phyloP scores from a whole-genome alignment of 306 rosid species.

The Vigna reflexopilosa region DNA sequence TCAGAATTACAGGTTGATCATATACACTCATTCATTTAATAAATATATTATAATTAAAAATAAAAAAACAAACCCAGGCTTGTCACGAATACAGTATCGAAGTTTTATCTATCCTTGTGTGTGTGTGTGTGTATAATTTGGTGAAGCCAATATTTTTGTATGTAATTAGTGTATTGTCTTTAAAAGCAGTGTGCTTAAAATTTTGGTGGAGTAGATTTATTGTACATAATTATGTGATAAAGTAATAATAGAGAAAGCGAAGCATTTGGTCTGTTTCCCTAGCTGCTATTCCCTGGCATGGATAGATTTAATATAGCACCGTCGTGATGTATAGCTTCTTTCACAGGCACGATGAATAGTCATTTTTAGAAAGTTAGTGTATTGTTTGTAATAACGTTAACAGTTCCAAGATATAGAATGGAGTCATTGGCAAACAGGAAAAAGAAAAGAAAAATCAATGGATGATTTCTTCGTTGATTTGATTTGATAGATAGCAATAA shows the following conservation, averaged over 20 bases:
- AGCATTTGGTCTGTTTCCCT: slow-evolving; percentile 33
- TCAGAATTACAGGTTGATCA: too few species aligned
- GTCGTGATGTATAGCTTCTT: slow-evolving; percentile 1
- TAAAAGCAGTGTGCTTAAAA: slow-evolving; percentile 5
- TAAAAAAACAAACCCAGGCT: background rate
- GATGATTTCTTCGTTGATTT: slow-evolving; percentile 31
- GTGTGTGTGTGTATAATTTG: too few species aligned
- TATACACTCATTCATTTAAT: too few species aligned
- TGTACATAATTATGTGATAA: background rate
- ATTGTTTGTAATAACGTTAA: slow-evolving; percentile 24
- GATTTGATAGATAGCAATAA: slow-evolving; percentile 38
- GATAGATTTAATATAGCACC: slow-evolving; percentile 1
- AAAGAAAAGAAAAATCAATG: slow-evolving; percentile 2
- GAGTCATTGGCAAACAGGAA: slow-evolving; percentile 3
- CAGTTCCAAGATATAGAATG: background rate
- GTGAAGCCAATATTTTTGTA: too few species aligned
- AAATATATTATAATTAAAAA: background rate
- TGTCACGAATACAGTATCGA: background rate
- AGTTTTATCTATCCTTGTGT: background rate
- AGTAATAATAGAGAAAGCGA: slow-evolving; percentile 28
- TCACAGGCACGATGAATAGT: slow-evolving; percentile 20
- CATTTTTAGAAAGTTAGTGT: slow-evolving; percentile 6
- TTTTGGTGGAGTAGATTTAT: background rate
- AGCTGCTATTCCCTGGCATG: background rate
- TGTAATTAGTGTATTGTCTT: background rate